Conservation (phyloP, 768 basidiomycete species). For the Boletus pseudopeckii region DNA sequence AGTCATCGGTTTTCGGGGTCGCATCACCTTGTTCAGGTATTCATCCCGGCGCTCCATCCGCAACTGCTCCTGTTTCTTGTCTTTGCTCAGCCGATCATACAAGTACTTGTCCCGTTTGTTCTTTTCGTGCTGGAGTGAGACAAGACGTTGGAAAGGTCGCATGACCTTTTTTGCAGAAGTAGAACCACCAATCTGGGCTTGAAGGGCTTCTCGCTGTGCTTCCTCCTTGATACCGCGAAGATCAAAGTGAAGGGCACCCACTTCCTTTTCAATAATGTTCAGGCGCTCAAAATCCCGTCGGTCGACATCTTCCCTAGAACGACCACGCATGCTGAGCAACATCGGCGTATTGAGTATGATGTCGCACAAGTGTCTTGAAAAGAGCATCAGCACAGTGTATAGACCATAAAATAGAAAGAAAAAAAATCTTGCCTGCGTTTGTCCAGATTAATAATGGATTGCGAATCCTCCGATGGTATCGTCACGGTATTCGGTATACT, state of each 20-base stretch:
- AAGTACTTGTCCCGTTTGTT: constrained; percentile 70
- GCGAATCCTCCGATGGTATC: constrained; percentile 48
- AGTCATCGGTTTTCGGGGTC: constrained; percentile 46
- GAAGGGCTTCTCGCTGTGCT: constrained; percentile 58
- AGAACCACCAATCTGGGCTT: constrained; percentile 40
- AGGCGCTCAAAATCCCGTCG: constrained; percentile 72
- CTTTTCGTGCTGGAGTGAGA: constrained; percentile 74
- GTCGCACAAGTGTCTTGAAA: constrained; percentile 59
- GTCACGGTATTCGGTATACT: constrained; percentile 69
- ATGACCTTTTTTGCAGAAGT: constrained; percentile 50
- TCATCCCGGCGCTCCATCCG: constrained; percentile 73
- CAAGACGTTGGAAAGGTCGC: constrained; percentile 65
- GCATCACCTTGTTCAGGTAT: constrained; percentile 71
- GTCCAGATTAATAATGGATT: constrained; percentile 71
- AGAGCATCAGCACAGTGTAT: constrained; percentile 11
- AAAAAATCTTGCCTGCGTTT: constrained; percentile 62
- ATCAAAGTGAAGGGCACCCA: constrained; percentile 60
- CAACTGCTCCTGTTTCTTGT: constrained; percentile 73
- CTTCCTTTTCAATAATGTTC: constrained; percentile 71
- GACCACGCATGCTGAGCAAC: constrained; percentile 40
- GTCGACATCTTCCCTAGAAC: constrained; percentile 54
- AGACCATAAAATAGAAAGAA: neutral
- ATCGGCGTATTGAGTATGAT: constrained; percentile 55
- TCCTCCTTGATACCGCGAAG: constrained; percentile 73
- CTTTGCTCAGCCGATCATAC: constrained; percentile 66